Base-by-base conservation (phyloP, 306 rosid genomes). In the Astragalus membranaceus region DNA sequence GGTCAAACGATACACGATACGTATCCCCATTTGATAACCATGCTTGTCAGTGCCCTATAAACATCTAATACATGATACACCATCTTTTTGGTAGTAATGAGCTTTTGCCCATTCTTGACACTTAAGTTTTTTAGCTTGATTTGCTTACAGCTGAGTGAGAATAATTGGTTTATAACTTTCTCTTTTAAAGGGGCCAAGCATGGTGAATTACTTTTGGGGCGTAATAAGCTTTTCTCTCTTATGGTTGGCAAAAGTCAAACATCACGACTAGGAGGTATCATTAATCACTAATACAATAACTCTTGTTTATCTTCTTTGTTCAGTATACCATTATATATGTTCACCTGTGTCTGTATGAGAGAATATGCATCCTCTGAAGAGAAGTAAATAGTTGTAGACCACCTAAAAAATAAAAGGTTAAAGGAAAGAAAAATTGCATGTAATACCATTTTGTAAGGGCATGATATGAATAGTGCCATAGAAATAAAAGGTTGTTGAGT, bases 171-270 rank as follows among this genome's bases (percentile, higher is more conserved):
- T n/a, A 43, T 17, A 12, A 42, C 53, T 53, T 39, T 23, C 62
- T 78, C 52, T 79, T 63, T 64, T 69, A 50, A 76, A 76, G 88
- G 82, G 74, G 57, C 55, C 62, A 74, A 60, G 65, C 80, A 68
- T 49, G 52, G 68, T 54, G 79, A 79, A 42, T 80, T 82, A 68
- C 47, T 41, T 72, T 83, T 78, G 51, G 81, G 87, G 53, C 76
- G 75, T 57, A 85, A 69, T 77, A 83, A 79, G 74, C 70, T 74
- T 81, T 80, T 88, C 64, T 14, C 74, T 47, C 61, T 74, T 55
- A 29, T 74, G 44, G 60, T 65, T 73, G 66, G 73, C 60, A 70
- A 81, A 65, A 73, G 65, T 60, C 77, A 72, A 62, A 69, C 41
- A 17, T 77, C 80, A 58, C 85, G 35, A 37, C 64, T 77, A 54